Evolutionary conservation across 768 basidiomycete genomes (phyloP).

Genomic region (Lactarius hatsudake): DNA sequence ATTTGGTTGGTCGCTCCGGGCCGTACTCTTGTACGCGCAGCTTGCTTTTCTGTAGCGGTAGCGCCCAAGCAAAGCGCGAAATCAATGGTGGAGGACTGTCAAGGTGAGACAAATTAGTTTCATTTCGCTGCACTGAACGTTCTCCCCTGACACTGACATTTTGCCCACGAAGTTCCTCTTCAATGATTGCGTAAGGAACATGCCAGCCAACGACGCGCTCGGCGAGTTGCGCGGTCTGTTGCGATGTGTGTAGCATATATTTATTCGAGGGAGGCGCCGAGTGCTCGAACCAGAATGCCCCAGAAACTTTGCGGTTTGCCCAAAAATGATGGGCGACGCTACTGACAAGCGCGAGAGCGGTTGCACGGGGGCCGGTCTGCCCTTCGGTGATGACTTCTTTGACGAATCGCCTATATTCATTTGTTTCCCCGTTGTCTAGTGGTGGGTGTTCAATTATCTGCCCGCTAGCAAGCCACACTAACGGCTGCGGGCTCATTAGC

Average conservation of each 20-base stretch:
- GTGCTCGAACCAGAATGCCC: constrained; percentile 74
- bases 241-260: constrained; percentile 65
- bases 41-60: constrained; percentile 75
- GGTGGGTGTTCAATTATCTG: constrained; percentile 84
- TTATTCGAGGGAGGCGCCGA: constrained; percentile 49
- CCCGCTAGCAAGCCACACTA: constrained; percentile 93
- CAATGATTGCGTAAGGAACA: constrained; percentile 78
- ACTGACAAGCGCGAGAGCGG: constrained; percentile 83
- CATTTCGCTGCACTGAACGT: neutral
- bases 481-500: constrained; percentile 79
- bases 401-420: constrained; percentile 90
- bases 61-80: constrained; percentile 93
- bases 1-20: constrained; percentile 35
- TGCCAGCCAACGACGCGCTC: constrained; percentile 90
- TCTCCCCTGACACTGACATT: constrained; percentile 80
- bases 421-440: constrained; percentile 92
- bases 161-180: constrained; percentile 93
- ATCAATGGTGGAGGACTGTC: constrained; percentile 94
- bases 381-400: constrained; percentile 97
- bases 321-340: constrained; percentile 79
- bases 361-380: constrained; percentile 89
- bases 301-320: constrained; percentile 69
- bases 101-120: constrained; percentile 1
- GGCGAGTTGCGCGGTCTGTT: constrained; percentile 80
- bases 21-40: constrained; percentile 76